Conservation (phyloP, 2,329 filamentous ascomycete species). For the Diplodia intermedia region DNA sequence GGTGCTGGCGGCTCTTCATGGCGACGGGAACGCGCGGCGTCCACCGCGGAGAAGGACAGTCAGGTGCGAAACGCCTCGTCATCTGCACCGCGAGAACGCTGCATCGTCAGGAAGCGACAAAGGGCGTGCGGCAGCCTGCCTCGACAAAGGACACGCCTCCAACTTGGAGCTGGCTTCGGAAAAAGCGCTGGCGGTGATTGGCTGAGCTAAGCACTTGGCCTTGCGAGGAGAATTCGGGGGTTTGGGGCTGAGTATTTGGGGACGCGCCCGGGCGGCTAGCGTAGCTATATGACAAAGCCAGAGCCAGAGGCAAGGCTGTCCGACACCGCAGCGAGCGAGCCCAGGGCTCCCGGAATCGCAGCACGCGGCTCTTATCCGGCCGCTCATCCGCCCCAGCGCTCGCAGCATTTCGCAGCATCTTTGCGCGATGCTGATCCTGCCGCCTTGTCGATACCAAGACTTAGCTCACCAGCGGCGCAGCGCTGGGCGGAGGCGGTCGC, state of each 20-base stretch:
- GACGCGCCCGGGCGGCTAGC: not conserved
- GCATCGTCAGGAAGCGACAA: not conserved
- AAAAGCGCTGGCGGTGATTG: not conserved
- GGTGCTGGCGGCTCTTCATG: not conserved
- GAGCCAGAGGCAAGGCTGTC: not conserved
- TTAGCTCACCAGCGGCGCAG: conserved; percentile 14
- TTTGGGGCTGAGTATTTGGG: not conserved
- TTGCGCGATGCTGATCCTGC: conserved; percentile 29
- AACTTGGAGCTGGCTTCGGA: not conserved
- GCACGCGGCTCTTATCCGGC: conserved; percentile 8
- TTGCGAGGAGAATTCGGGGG: not conserved
- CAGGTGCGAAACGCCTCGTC: not conserved
- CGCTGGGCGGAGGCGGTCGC: conserved; percentile 10
- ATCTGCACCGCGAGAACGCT: conserved; percentile 8
- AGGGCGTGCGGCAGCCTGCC: not conserved
- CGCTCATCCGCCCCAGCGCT: not conserved
- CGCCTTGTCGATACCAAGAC: conserved; percentile 15
- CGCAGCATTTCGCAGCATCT: conserved; percentile 7
- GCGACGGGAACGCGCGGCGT: not conserved
- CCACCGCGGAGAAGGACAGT: too few relatives aligned
- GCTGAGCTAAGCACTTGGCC: not conserved
- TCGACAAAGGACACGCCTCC: not conserved
- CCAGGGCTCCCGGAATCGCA: not conserved
- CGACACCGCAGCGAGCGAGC: not conserved
- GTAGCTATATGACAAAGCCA: not conserved